phyloP scores from a whole-genome alignment of 148 eudicot genomes.

The Fagopyrum tataricum region DNA sequence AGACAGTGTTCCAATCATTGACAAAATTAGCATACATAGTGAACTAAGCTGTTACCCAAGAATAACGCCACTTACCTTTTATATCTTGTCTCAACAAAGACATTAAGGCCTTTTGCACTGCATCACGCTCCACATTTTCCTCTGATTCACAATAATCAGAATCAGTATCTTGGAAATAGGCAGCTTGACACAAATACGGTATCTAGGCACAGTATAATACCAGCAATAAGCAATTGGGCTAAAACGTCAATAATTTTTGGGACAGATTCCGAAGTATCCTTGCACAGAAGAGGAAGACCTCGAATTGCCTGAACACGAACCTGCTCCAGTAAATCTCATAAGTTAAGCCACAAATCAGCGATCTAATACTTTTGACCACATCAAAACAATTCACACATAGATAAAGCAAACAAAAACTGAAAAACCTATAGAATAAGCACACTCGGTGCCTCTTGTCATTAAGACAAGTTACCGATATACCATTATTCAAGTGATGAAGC shows the following conservation, averaged over 20 bases:
- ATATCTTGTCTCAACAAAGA: constrained; percentile 95
- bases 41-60: not conserved
- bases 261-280: constrained; percentile 87
- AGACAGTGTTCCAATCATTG: not conserved
- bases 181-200: not conserved
- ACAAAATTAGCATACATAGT: not conserved
- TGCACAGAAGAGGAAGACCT: constrained; percentile 96
- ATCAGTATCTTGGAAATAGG: constrained; percentile 12
- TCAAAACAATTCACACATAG: not conserved
- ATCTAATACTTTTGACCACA: not conserved
- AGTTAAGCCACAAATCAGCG: not conserved
- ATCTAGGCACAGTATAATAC: constrained; percentile 28
- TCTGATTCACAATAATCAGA: constrained; percentile 34
- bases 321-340: constrained; percentile 29
- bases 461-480: too few species aligned
- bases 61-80: constrained; percentile 41
- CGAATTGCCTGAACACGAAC: constrained; percentile 96
- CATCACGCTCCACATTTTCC: constrained; percentile 97
- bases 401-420: not conserved
- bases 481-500: too few species aligned
- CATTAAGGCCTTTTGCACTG: constrained; percentile 88
- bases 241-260: constrained; percentile 92
- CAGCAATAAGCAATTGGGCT: constrained; percentile 85
- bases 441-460: too few species aligned
- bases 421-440: not conserved